phyloP scores from a whole-genome alignment of 371 early-diverging fungal genomes.

The Haplosporangium sp. region DNA sequence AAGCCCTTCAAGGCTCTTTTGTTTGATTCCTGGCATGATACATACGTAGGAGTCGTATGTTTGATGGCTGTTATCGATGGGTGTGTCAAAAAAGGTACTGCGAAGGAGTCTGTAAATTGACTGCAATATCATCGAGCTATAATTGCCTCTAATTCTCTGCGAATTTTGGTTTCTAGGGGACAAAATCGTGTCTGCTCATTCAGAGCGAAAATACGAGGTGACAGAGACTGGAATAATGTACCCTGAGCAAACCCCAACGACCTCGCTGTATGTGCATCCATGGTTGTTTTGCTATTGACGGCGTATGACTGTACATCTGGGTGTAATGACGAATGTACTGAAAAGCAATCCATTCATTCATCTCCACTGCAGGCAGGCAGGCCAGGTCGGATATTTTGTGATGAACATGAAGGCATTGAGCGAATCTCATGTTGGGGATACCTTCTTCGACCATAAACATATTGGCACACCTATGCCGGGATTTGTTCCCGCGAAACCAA shows the following conservation, averaged over 20 bases:
- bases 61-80: constrained; percentile 93
- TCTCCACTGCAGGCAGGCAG: constrained; percentile 70
- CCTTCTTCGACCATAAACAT: constrained; percentile 79
- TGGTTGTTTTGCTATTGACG: not conserved
- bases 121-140: not conserved
- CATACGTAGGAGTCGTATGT: constrained; percentile 95
- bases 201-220: constrained; percentile 86
- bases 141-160: not conserved
- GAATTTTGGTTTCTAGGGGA: constrained; percentile 68
- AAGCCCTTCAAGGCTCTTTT: constrained; percentile 86
- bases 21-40: constrained; percentile 98
- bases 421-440: constrained; percentile 97
- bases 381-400: constrained; percentile 96
- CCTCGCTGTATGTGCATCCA: constrained; percentile 71
- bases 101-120: not conserved
- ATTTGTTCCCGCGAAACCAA: constrained; percentile 92
- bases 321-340: not conserved
- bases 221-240: constrained; percentile 96
- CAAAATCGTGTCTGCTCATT: constrained; percentile 81
- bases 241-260: constrained; percentile 85
- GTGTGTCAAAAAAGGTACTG: constrained; percentile 71
- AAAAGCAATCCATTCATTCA: too few relatives aligned
- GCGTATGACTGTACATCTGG: not conserved
- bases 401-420: constrained; percentile 93
- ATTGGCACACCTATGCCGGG: constrained; percentile 85